These are phyloP conservation scores for Fusarium irregulare DNA, from an alignment of 2,329 filamentous ascomycete species.

Conservation along the genomic window DNA sequence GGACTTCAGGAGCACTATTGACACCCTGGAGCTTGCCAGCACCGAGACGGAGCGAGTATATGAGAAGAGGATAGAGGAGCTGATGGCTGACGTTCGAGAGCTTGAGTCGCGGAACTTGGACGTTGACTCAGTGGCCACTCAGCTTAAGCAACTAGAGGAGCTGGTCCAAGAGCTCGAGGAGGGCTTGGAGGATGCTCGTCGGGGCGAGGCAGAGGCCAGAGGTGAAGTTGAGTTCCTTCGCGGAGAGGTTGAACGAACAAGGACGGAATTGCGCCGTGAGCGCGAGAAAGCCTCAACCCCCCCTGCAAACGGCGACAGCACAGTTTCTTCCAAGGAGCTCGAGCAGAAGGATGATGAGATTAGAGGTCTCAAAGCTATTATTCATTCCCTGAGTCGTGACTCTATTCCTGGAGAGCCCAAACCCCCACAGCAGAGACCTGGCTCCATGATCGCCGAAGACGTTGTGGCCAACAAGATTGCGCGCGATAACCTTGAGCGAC, in stretches of 20 bases:
- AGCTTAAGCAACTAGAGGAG: constrained; percentile 95
- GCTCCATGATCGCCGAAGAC: constrained; percentile 52
- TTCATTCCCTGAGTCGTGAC: constrained; percentile 90
- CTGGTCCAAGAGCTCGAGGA: constrained; percentile 97
- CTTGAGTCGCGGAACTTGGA: constrained; percentile 86
- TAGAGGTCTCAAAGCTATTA: constrained; percentile 94
- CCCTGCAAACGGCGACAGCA: constrained; percentile 54
- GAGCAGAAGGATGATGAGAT: constrained; percentile 98
- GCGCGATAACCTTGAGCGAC: constrained; percentile 78
- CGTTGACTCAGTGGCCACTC: constrained; percentile 88
- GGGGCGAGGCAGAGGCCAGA: constrained; percentile 93
- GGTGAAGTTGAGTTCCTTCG: constrained; percentile 96
- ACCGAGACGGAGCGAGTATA: constrained; percentile 97
- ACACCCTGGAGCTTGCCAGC: constrained; percentile 94
- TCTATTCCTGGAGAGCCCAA: constrained; percentile 60
- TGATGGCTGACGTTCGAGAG: constrained; percentile 85
- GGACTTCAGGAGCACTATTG: constrained; percentile 96
- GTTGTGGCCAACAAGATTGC: constrained; percentile 49
- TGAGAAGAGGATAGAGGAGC: constrained; percentile 88
- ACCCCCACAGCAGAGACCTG: constrained; percentile 46
- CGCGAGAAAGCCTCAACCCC: constrained; percentile 74
- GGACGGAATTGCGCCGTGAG: constrained; percentile 88
- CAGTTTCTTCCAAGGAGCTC: constrained; percentile 75
- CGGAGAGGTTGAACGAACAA: constrained; percentile 91
- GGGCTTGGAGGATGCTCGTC: constrained; percentile 90